Conservation (phyloP, 2,329 filamentous ascomycete genomes). For the Onygenales sp. region DNA sequence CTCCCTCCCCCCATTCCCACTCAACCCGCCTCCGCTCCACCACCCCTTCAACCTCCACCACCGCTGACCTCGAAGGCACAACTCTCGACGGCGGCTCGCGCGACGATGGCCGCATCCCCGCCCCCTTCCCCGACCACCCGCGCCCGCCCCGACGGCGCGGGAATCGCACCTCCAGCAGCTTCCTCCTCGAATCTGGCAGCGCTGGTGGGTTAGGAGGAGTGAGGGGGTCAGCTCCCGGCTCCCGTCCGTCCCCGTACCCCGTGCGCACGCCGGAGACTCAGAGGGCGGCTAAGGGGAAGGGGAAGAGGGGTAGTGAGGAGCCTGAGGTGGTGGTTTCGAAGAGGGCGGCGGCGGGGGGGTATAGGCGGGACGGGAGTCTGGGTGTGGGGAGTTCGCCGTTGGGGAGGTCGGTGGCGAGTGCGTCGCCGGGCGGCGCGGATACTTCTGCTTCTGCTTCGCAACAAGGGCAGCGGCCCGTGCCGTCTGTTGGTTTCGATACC, state of each 20-base stretch:
- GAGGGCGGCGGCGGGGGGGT: slow-evolving; percentile 18
- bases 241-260: not conserved
- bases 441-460: slow-evolving; percentile 7
- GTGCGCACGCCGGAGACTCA: not conserved
- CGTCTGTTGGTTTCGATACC: slow-evolving; percentile 45
- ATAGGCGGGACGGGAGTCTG: slow-evolving; percentile 25
- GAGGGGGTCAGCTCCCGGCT: not conserved
- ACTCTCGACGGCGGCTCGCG: not conserved
- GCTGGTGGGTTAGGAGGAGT: not conserved
- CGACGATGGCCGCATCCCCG: not conserved
- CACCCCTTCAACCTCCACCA: not conserved
- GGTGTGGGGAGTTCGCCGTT: slow-evolving; percentile 19
- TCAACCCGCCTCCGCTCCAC: not conserved
- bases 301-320: slow-evolving; percentile 33
- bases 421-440: slow-evolving; percentile 6
- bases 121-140: not conserved
- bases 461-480: not conserved
- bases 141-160: slow-evolving; percentile 2
- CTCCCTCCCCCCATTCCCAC: not conserved
- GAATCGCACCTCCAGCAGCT: slow-evolving; percentile 9
- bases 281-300: slow-evolving; percentile 6
- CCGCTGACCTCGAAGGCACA: not conserved
- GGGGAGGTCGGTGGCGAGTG: slow-evolving; percentile 17
- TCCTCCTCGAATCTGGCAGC: slow-evolving; percentile 8
- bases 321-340: slow-evolving; percentile 24